Conservation (phyloP, 345 rosid species). For the Salix purpurea region DNA sequence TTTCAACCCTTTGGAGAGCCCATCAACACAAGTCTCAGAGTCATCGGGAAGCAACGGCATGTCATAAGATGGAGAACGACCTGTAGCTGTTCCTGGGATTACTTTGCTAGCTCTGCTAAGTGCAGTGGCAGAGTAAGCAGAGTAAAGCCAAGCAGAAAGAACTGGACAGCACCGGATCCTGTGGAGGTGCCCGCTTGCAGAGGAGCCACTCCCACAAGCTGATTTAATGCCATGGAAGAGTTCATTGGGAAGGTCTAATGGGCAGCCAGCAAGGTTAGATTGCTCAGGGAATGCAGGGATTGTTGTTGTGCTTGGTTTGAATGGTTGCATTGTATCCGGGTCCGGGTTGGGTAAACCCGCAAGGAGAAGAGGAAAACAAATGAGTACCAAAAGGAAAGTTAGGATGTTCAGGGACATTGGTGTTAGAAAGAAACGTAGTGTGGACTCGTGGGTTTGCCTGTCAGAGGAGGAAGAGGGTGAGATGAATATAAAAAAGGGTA, state of each 20-base stretch:
- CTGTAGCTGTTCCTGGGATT: slow-evolving; percentile 10
- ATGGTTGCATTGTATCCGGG: slow-evolving; percentile 41
- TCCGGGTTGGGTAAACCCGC: slow-evolving; percentile 36
- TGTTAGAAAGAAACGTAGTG: slow-evolving; percentile 8
- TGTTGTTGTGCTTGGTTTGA: slow-evolving; percentile 45
- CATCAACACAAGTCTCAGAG: slow-evolving; percentile 88
- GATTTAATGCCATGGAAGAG: slow-evolving; percentile 59
- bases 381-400: slow-evolving; percentile 15
- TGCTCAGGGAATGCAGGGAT: slow-evolving; percentile 96
- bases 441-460: neutral
- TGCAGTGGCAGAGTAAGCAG: slow-evolving; percentile 78
- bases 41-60: slow-evolving; percentile 89
- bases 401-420: slow-evolving; percentile 13
- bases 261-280: slow-evolving; percentile 62
- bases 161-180: slow-evolving; percentile 80
- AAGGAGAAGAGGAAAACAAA: slow-evolving; percentile 5
- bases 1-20: slow-evolving; percentile 50
- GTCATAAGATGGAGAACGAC: slow-evolving; percentile 40
- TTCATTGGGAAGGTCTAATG: slow-evolving; percentile 59
- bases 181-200: slow-evolving; percentile 34
- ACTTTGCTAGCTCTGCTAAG: slow-evolving; percentile 29
- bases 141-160: slow-evolving; percentile 80
- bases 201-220: slow-evolving; percentile 42
- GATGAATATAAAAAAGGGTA: neutral
- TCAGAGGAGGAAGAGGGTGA: neutral